These are phyloP conservation scores for Lenzites betulinus DNA, from an alignment of 768 basidiomycete genomes.

Conservation along the genomic window DNA sequence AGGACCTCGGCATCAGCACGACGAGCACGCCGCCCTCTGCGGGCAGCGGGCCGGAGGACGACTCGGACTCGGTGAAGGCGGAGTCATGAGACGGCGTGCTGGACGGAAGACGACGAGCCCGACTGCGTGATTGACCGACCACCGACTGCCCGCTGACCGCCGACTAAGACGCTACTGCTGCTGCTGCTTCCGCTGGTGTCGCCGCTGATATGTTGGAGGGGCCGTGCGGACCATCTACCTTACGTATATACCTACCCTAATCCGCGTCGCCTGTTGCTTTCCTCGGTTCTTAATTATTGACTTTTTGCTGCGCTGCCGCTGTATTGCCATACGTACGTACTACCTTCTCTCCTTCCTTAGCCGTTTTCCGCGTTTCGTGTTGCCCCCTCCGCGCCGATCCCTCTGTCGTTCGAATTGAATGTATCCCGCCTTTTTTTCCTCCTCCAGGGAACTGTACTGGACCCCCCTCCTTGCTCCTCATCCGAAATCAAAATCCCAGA, in stretches of 20 bases:
- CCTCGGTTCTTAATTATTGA: slow-evolving; percentile 32
- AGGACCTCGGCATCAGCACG: slow-evolving; percentile 62
- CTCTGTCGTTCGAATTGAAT: slow-evolving; percentile 23
- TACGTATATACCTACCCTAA: slow-evolving; percentile 20
- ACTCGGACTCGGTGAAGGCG: slow-evolving; percentile 66
- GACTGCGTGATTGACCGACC: no score
- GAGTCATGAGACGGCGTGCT: slow-evolving; percentile 44
- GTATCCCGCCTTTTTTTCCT: slow-evolving; percentile 19
- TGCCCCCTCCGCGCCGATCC: no score
- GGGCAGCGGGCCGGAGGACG: slow-evolving; percentile 60
- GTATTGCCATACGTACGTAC: slow-evolving; percentile 26
- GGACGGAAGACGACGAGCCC: neutral
- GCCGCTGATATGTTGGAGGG: neutral
- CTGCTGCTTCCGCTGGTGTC: neutral
- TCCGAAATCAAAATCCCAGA: neutral
- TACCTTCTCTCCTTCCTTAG: slow-evolving; percentile 9
- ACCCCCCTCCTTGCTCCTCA: neutral
- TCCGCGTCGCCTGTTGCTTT: slow-evolving; percentile 24
- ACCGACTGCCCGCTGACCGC: no score
- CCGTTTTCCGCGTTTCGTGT: slow-evolving; percentile 1
- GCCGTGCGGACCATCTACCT: slow-evolving; percentile 18
- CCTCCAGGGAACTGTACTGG: slow-evolving; percentile 16
- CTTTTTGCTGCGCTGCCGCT: slow-evolving; percentile 22
- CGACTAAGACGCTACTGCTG: no score
- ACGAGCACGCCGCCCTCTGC: slow-evolving; percentile 41